Evolutionary conservation across 2,329 filamentous ascomycete genomes (phyloP), one percentile per base, ranked within the genome.

Genomic region (Dothideomycetes sp.): DNA sequence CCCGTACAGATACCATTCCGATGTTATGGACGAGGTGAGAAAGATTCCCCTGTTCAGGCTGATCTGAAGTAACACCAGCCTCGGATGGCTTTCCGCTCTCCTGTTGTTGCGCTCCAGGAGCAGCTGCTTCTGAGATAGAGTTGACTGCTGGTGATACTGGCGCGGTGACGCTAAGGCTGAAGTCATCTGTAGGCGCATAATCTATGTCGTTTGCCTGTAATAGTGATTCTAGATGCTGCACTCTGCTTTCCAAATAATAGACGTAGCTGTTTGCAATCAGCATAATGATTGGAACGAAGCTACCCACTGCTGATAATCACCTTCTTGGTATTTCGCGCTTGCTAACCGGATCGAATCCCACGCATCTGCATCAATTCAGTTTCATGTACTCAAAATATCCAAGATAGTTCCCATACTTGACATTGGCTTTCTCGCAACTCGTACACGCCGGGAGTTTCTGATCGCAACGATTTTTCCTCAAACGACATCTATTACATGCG

Each of bases 281-380:
- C 13, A 16, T 7, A 31, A 8, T n/a, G n/a, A n/a, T n/a, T n/a
- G n/a, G n/a, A n/a, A 30, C 22, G 24, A 13, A 23, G 24, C 25
- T 22, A 19, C 11, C 24, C 20, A 45, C 18, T 16, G 20, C n/a
- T n/a, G n/a, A n/a, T n/a, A n/a, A 18, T 31, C 4, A 69, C 68
- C 76, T 80, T 63, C 88, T 76, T 35, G 89, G 89, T 44, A 96
- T 94, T 64, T 95, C 87, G 57, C 84, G 80, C 70, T 95, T 95
- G 17, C 86, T 94, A 56, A 95, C 94, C 23, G 89, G 88, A 59
- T 96, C 89, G 62, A 94, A 95, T 47, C 89, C 89, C 36, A 95
- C 86, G 60, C 91, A 96, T 20, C 40, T 42, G 7, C 12, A 25
- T 8, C 23, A 25, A 25, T 25, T 25, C 12, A 25, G 23, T 25